Evolutionary conservation across 768 basidiomycete genomes (phyloP), one percentile per base, ranked within the genome.

Genomic region (Mycena sanguinolenta): DNA sequence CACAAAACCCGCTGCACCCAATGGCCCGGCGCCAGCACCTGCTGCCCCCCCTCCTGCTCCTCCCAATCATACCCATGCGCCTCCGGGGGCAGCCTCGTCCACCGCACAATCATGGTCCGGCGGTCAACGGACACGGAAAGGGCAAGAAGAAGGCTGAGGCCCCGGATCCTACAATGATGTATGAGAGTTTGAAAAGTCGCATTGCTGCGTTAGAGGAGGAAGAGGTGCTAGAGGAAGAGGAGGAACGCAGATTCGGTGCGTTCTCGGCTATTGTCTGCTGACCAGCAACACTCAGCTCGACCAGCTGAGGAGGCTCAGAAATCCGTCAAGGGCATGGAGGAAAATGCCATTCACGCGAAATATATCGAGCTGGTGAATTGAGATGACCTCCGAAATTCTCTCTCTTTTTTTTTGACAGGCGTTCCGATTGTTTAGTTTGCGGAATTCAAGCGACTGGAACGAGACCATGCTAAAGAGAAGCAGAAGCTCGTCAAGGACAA

Each of bases 131-230:
- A 39, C 84, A 80, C 77, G 79, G 74, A 75, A 91, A 92, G 82
- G 84, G 86, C 55, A 95, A 94, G 90, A 92, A 91, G 84, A 92
- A 91, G 80, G 86, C 84, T 74, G 92, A 91, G 44, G n/a, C 44
- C 70, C 78, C 85, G 63, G 95, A 96, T 83, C 94, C 94, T 63
- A 92, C 90, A 2, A 87, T 89, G 49, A 93, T 96, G 92, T 95
- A 95, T 79, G 95, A 95, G 80, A 93, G 90, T 63, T 84, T 96
- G 76, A 95, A 92, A 88, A 95, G 86, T 79, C 87, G 94, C 79
- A 96, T 96, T 81, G 94, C 95, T 7, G 94, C 93, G 50, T 83
- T 96, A 73, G 95, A 96, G 77, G 95, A 95, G 79, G 95, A 95
- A 77, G 92, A 94, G 76, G 92, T 92, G 9, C 83, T 93, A 38